These are phyloP conservation scores for Datura wrightii DNA, from an alignment of 257 asterid genomes.

Conservation along the genomic window DNA sequence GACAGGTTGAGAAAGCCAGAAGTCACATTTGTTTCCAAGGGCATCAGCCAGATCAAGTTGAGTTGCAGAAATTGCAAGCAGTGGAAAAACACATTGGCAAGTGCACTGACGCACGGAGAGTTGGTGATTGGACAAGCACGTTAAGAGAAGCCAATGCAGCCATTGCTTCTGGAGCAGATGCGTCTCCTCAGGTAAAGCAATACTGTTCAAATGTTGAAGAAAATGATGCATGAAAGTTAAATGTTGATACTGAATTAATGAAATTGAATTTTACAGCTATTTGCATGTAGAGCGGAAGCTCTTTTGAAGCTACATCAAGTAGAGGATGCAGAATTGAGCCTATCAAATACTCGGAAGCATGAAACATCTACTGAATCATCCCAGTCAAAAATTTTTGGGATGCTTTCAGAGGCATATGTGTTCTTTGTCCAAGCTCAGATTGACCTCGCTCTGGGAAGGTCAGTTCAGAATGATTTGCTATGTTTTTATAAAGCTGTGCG, in stretches of 20 bases:
- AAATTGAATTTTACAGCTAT: constrained; percentile 66
- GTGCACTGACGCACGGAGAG: constrained; percentile 67
- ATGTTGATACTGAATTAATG: constrained; percentile 39
- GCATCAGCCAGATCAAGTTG: constrained; percentile 44
- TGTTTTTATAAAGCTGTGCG: neutral
- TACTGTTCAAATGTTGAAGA: neutral
- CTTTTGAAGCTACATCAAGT: constrained; percentile 75
- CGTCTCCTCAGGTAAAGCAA: constrained; percentile 71
- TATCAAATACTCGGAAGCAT: constrained; percentile 55
- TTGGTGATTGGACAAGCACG: constrained; percentile 65
- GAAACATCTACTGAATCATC: constrained; percentile 36
- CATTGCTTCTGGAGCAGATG: constrained; percentile 72
- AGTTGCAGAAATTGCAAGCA: constrained; percentile 64
- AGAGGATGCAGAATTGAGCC: constrained; percentile 59
- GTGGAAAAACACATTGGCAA: constrained; percentile 66
- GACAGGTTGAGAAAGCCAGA: constrained; percentile 59
- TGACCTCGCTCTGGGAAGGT: constrained; percentile 88
- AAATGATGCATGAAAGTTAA: neutral
- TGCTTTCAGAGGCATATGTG: constrained; percentile 71
- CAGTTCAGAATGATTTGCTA: constrained; percentile 33
- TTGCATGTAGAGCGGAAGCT: constrained; percentile 89
- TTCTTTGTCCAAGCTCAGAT: constrained; percentile 69
- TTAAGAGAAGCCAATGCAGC: constrained; percentile 73
- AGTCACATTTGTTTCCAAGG: constrained; percentile 52
- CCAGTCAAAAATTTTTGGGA: constrained; percentile 63